Conservation (phyloP, 1,139 yeast genomes). For the Geotrichum aggregatum region DNA sequence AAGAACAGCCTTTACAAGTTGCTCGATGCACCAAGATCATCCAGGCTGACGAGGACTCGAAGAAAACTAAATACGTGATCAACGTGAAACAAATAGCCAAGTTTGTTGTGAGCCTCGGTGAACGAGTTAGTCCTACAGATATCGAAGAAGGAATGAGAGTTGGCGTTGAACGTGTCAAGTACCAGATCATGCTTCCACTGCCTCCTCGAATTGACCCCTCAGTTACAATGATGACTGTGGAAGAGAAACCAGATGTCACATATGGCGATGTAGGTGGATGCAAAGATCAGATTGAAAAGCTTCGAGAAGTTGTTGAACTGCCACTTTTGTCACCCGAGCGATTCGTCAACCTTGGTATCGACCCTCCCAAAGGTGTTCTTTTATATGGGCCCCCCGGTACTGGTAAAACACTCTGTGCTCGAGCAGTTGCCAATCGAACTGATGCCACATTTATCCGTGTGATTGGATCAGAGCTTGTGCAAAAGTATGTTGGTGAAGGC, state of each 20-base stretch:
- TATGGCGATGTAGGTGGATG: conserved; percentile 94
- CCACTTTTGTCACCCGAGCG: conserved; percentile 94
- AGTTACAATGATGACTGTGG: conserved; percentile 99
- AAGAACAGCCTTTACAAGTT: conserved; percentile 94
- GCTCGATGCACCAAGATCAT: conserved; percentile 98
- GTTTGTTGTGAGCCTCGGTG: conserved; percentile 89
- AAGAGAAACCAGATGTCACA: conserved; percentile 88
- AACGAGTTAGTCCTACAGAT: conserved; percentile 95
- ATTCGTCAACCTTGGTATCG: conserved; percentile 92
- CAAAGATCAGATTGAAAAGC: conserved; percentile 94
- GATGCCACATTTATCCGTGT: conserved; percentile 98
- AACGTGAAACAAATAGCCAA: conserved; percentile 97
- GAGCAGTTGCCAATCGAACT: conserved; percentile 98
- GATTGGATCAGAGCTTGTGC: conserved; percentile 95
- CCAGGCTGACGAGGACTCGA: conserved; percentile 63
- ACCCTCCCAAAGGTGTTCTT: conserved; percentile 95
- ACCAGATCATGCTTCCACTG: conserved; percentile 91
- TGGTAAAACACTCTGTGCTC: conserved; percentile 94
- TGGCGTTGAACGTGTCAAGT: conserved; percentile 95
- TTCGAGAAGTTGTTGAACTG: conserved; percentile 94
- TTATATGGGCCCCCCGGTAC: conserved; percentile 98
- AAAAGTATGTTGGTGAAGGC: conserved; percentile 98
- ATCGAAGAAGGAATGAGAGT: conserved; percentile 99
- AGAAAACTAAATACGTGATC: conserved; percentile 86
- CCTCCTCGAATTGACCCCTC: conserved; percentile 97